Conservation (phyloP, 163 green algal genomes). For the Prototheca wickerhamii region DNA sequence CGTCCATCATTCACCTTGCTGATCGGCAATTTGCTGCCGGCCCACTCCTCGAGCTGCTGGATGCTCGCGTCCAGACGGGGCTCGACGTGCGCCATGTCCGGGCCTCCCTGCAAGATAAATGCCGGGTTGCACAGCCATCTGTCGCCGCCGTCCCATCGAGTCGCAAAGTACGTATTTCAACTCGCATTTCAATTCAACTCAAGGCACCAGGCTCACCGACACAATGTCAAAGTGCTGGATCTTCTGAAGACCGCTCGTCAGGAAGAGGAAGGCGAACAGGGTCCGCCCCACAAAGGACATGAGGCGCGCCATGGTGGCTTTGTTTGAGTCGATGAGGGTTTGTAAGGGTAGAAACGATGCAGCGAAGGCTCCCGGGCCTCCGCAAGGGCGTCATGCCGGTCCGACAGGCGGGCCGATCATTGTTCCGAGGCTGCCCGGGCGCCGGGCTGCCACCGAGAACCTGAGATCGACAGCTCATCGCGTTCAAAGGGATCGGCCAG, state of each 20-base stretch:
- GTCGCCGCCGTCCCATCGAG: background rate
- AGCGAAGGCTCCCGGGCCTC: too few relatives aligned
- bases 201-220: constrained; percentile 4
- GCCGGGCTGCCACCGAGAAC: too few relatives aligned
- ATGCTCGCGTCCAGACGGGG: constrained; percentile 27
- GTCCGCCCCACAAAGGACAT: constrained; percentile 13
- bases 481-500: too few relatives aligned
- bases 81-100: constrained; percentile 13
- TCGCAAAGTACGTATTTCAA: background rate
- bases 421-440: too few relatives aligned
- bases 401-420: too few relatives aligned
- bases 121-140: background rate
- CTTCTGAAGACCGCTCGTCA: constrained; percentile 15
- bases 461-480: too few relatives aligned
- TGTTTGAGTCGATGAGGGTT: too few relatives aligned
- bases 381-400: too few relatives aligned
- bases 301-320: constrained; percentile 4
- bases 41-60: background rate
- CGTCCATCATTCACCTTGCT: constrained; percentile 11
- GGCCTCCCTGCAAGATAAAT: constrained; percentile 10
- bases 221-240: constrained; percentile 14
- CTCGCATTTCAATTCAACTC: background rate
- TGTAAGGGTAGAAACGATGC: too few relatives aligned
- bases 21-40: constrained; percentile 9
- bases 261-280: constrained; percentile 15